Evolutionary conservation across 1,284 basidiomycete species (phyloP).

Genomic region (Sphaerobolus stellatus): DNA sequence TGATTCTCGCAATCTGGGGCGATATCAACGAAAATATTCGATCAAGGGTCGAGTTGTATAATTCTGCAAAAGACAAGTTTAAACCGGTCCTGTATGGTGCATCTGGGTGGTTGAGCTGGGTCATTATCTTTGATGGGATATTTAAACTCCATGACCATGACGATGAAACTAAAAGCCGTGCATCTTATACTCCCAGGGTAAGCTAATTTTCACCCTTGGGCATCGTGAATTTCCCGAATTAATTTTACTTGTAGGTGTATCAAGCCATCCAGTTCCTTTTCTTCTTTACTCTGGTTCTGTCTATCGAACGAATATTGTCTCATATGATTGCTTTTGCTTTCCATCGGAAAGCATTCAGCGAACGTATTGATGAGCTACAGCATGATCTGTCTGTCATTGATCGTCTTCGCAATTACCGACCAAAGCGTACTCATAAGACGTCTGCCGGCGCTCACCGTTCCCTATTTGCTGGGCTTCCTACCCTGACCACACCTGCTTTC

Average conservation of each 20-base stretch:
- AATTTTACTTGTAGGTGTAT: slow-evolving; percentile 39
- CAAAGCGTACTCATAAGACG: too few species aligned
- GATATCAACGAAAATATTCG: slow-evolving; percentile 71
- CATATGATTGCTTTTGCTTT: slow-evolving; percentile 72
- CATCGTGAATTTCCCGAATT: slow-evolving; percentile 6
- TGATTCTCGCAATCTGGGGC: slow-evolving; percentile 64
- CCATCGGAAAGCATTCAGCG: slow-evolving; percentile 73
- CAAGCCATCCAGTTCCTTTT: slow-evolving; percentile 68
- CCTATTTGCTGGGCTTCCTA: background rate
- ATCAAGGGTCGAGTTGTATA: slow-evolving; percentile 63
- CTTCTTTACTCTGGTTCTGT: slow-evolving; percentile 63
- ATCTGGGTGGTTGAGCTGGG: slow-evolving; percentile 67
- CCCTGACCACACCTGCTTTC: slow-evolving; percentile 11
- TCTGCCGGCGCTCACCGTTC: background rate
- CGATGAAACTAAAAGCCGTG: slow-evolving; percentile 46
- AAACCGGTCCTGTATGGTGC: slow-evolving; percentile 70
- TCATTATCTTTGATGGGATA: slow-evolving; percentile 64
- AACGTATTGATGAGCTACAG: slow-evolving; percentile 62
- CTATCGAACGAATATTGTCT: slow-evolving; percentile 61
- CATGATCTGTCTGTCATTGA: slow-evolving; percentile 64
- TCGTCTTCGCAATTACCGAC: slow-evolving; percentile 66
- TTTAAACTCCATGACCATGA: slow-evolving; percentile 51
- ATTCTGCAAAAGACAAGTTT: slow-evolving; percentile 62
- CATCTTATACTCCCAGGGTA: slow-evolving; percentile 53
- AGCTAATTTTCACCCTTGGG: slow-evolving; percentile 22